Evolutionary conservation across 768 basidiomycete species (phyloP), one percentile per base, ranked within the genome.

Genomic region (Podaxis pistillaris): DNA sequence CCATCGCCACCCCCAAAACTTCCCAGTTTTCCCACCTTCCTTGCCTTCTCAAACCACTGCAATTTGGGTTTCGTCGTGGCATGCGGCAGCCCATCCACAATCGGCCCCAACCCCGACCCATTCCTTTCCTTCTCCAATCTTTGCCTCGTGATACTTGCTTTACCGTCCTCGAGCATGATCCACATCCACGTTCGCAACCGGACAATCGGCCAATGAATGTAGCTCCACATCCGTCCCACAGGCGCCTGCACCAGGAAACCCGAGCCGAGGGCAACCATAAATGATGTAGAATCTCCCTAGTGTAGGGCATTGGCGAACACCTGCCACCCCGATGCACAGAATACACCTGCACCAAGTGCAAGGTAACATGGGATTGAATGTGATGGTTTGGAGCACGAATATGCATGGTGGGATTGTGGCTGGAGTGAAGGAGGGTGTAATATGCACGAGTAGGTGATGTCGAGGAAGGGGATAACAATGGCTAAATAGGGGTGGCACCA

Each of bases 251-350:
- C 68, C 3, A 75, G 75, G 53, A 78, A 79, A 64, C 79, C 78
- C 2, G 74, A 69, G 3, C 78, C 79, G 4, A 80, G 68, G 0
- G 79, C 78, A 49, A 79, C 74, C 0, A 78, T 80, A 37, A 80
- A 67, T 13, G 80, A 69, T 1, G 79, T 78, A 60, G 80, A 81
- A 57, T 79, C 75, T 1, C 76, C 76, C 78, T 77, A 79, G 63
- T 79, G 80, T 0, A 81, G 62, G 2, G 69, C 78, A 52, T 81
- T 76, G 24, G 74, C 64, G 62, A 73, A 81, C 19, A 66, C 60
- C 78, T 78, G 79, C 4, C 66, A 9, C 68, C 54, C 79, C 76
- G 19, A 78, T 64, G 0, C 52, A 4, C 76, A 65, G 60, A 78
- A 80, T 6, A 81, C 68, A 0, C 72, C 77, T 1, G 74, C 79